Evolutionary conservation across 2,329 filamentous ascomycete species (phyloP).

Genomic region (Endoconidiophora polonica): DNA sequence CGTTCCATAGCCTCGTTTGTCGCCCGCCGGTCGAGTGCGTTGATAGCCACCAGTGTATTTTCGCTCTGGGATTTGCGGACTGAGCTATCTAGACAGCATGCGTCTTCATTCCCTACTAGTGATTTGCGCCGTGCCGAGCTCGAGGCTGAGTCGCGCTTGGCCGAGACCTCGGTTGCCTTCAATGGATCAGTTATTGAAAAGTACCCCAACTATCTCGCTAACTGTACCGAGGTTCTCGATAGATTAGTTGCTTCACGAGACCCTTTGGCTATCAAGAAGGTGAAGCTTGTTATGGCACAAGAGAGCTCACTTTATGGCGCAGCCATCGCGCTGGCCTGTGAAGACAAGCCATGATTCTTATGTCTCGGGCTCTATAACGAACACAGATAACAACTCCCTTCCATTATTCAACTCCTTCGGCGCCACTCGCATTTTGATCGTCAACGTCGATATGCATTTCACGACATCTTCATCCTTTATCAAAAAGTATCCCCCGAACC

Average conservation of each 20-base stretch:
- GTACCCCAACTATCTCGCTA: constrained; percentile 49
- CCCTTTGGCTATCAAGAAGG: constrained; percentile 20
- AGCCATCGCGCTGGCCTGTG: constrained; percentile 47
- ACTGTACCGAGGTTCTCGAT: constrained; percentile 48
- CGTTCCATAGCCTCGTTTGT: constrained; percentile 36
- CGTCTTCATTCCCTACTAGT: constrained; percentile 20
- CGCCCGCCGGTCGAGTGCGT: constrained; percentile 39
- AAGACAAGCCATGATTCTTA: neutral
- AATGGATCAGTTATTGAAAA: constrained; percentile 68
- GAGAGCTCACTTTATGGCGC: constrained; percentile 64
- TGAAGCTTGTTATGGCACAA: constrained; percentile 50
- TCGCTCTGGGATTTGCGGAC: constrained; percentile 41
- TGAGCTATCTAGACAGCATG: constrained; percentile 24
- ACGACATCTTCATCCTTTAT: neutral
- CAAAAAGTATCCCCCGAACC: neutral
- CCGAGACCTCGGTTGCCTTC: constrained; percentile 49
- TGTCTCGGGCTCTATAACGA: neutral
- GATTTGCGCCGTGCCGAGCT: constrained; percentile 25
- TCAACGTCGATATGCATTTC: neutral
- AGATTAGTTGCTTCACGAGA: constrained; percentile 32
- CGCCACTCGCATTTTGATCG: too few relatives aligned
- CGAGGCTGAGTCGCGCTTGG: constrained; percentile 32
- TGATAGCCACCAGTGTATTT: constrained; percentile 42
- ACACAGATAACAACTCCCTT: too few relatives aligned
- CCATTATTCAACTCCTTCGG: too few relatives aligned